Percentiles rank a stretch among this genome's conserved stretches.
Evolutionary conservation across 257 asterid species (phyloP).

Genomic region (Mitragyna speciosa): DNA sequence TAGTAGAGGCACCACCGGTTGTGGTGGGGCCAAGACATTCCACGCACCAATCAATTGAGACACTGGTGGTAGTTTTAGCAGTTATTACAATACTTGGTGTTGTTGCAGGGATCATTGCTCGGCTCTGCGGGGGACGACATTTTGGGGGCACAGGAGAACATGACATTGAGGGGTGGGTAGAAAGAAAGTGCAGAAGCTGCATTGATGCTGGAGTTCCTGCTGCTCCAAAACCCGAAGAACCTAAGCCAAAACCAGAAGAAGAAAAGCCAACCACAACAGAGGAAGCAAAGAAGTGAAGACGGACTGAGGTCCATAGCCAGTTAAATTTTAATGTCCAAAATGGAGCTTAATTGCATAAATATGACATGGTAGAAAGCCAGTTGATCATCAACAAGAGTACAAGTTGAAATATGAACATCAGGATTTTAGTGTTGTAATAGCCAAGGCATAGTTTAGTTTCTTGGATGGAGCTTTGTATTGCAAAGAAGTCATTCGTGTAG

Average conservation of each 20-base stretch:
- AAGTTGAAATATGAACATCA: too few species aligned
- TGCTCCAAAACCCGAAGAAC: slow-evolving; percentile 18
- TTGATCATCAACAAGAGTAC: too few species aligned
- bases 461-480: not conserved
- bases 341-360: too few species aligned
- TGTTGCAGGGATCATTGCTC: slow-evolving; percentile 66
- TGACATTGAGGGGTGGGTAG: slow-evolving; percentile 85
- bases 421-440: not conserved
- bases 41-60: slow-evolving; percentile 64
- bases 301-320: not conserved
- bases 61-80: slow-evolving; percentile 78
- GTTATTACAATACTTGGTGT: slow-evolving; percentile 72
- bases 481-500: not conserved
- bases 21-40: slow-evolving; percentile 40
- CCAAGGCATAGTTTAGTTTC: not conserved
- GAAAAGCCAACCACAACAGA: slow-evolving; percentile 20
- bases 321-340: too few species aligned
- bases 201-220: slow-evolving; percentile 28
- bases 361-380: not conserved
- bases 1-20: slow-evolving; percentile 58
- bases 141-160: slow-evolving; percentile 67
- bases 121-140: slow-evolving; percentile 75
- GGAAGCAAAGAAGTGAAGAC: slow-evolving; percentile 20
- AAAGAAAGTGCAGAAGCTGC: slow-evolving; percentile 48
- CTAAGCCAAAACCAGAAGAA: slow-evolving; percentile 21